phyloP scores from a whole-genome alignment of 768 basidiomycete genomes.

The Boletus fagicola region DNA sequence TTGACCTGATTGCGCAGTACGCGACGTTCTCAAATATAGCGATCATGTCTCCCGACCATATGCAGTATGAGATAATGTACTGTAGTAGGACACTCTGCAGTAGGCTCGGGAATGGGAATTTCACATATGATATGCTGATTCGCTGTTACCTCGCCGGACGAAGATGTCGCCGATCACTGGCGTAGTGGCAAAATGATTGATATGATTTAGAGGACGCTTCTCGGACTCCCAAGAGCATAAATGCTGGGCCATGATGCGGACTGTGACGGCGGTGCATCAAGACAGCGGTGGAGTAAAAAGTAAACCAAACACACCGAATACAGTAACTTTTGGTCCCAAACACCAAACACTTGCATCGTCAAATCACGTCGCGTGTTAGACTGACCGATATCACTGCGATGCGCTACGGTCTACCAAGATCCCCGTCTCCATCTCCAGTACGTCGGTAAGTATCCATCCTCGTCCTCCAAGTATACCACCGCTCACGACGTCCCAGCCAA shows the following conservation, averaged over 20 bases:
- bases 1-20: no score
- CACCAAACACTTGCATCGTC: background rate
- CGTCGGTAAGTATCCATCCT: constrained; percentile 31
- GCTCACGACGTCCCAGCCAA: constrained; percentile 6
- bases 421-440: constrained; percentile 48
- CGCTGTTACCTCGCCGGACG: background rate
- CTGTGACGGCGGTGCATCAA: background rate
- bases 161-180: background rate
- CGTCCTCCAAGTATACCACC: background rate
- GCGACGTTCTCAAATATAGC: no score
- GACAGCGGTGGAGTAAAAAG: background rate
- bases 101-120: constrained; percentile 56
- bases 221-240: background rate
- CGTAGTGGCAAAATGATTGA: background rate
- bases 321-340: background rate
- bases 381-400: constrained; percentile 31
- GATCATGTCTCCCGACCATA: no score
- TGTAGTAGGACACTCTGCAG: no score
- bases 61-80: no score
- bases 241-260: background rate
- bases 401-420: constrained; percentile 56
- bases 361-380: constrained; percentile 1
- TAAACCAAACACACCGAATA: background rate
- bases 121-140: constrained; percentile 20
- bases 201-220: no score